phyloP scores from a whole-genome alignment of 306 rosid genomes.

The Prunus dulcis region DNA sequence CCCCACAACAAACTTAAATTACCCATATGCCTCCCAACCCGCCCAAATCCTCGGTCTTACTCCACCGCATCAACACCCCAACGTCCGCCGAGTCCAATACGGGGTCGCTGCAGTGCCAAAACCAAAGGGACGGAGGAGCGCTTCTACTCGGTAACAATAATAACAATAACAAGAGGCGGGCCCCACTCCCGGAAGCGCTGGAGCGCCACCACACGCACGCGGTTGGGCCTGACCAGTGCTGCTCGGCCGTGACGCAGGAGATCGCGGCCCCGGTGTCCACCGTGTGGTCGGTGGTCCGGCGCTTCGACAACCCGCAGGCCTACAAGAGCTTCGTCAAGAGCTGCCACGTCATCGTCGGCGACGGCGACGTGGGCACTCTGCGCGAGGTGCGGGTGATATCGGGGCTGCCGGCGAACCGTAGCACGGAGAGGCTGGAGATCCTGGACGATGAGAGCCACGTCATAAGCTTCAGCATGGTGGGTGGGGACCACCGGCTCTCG shows the following conservation, averaged over 20 bases:
- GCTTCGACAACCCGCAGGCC: conserved; percentile 93
- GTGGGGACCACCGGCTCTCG: conserved; percentile 84
- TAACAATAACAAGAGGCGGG: neutral
- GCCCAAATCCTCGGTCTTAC: conserved; percentile 43
- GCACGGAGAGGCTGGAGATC: conserved; percentile 91
- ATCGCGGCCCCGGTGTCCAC: conserved; percentile 76
- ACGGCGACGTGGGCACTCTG: conserved; percentile 83
- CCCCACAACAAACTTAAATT: neutral
- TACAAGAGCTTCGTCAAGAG: conserved; percentile 92
- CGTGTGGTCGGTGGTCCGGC: conserved; percentile 92
- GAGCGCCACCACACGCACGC: conserved; percentile 61
- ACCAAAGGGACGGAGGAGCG: conserved; percentile 4
- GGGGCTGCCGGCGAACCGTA: conserved; percentile 81
- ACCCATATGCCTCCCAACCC: conserved; percentile 48
- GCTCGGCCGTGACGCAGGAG: conserved; percentile 79
- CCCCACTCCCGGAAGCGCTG: conserved; percentile 48
- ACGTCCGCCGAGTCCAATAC: neutral
- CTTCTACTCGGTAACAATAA: neutral
- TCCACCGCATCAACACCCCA: conserved; percentile 47
- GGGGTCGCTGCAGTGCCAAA: neutral
- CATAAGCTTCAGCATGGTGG: conserved; percentile 86
- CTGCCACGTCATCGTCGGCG: conserved; percentile 82
- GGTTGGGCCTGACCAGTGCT: conserved; percentile 56
- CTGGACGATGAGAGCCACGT: conserved; percentile 92
- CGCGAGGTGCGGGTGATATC: conserved; percentile 80